Evolutionary conservation across 106 monocot species (phyloP).

Genomic region (Dendrobium nobile): DNA sequence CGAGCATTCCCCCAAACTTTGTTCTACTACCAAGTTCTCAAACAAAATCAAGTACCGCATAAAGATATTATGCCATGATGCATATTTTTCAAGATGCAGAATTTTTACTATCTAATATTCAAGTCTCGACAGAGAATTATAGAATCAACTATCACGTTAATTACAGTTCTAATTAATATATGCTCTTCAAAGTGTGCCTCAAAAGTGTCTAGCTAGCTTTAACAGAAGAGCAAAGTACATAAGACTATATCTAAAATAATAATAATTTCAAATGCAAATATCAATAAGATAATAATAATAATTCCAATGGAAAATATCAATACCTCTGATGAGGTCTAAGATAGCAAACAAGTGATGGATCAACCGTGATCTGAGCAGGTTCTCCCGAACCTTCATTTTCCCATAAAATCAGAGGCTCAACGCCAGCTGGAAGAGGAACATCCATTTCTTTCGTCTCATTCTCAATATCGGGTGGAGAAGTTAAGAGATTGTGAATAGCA

Average conservation of each 20-base stretch:
- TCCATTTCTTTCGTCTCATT: slow-evolving; percentile 33
- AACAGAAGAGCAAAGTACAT: background rate
- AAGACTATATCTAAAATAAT: background rate
- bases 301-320: background rate
- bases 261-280: background rate
- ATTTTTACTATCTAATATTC: background rate
- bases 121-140: too few species aligned
- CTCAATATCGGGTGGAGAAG: slow-evolving; percentile 21
- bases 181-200: background rate
- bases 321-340: slow-evolving; percentile 99
- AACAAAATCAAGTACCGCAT: background rate
- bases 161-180: too few species aligned
- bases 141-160: background rate
- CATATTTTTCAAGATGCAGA: background rate
- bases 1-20: too few species aligned
- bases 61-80: background rate
- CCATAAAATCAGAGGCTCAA: slow-evolving; percentile 90
- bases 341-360: slow-evolving; percentile 71
- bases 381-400: slow-evolving; percentile 39
- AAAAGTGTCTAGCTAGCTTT: background rate
- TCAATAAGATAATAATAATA: background rate
- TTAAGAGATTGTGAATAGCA: slow-evolving; percentile 35
- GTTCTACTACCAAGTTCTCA: too few species aligned
- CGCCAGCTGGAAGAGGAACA: slow-evolving; percentile 58
- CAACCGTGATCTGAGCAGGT: slow-evolving; percentile 48